Conservation (phyloP, 2,329 filamentous ascomycete species). For the Fusarium algeriense region DNA sequence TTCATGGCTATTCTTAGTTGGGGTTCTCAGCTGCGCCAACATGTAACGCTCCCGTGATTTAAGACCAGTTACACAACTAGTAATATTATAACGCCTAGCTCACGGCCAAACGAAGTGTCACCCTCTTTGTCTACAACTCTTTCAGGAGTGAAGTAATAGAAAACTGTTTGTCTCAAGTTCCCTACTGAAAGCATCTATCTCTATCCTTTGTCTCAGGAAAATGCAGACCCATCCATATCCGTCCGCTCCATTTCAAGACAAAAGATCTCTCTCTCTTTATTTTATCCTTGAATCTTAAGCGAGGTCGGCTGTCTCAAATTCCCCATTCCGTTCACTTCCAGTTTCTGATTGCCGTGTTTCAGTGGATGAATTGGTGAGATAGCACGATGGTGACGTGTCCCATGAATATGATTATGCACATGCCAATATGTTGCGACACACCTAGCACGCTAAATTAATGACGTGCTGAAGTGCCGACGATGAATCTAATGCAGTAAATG, state of each 20-base stretch:
- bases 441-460: neutral
- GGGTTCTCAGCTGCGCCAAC: neutral
- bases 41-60: neutral
- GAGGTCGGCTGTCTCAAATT: constrained; percentile 33
- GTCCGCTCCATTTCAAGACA: constrained; percentile 9
- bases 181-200: constrained; percentile 3
- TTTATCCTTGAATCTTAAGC: constrained; percentile 19
- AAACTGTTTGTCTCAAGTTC: constrained; percentile 1
- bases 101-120: neutral
- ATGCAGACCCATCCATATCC: constrained; percentile 7
- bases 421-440: neutral
- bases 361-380: neutral
- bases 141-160: neutral
- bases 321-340: constrained; percentile 16
- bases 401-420: neutral
- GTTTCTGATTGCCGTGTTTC: constrained; percentile 9
- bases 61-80: neutral
- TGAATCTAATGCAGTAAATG: constrained; percentile 1
- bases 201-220: constrained; percentile 6
- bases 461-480: neutral
- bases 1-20: constrained; percentile 2
- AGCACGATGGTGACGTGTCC: constrained; percentile 7
- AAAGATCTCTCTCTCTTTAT: constrained; percentile 10
- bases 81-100: neutral
- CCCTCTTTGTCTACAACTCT: neutral